These are phyloP conservation scores for Kwoniella shivajii DNA, from an alignment of 1,284 basidiomycete genomes.

Conservation along the genomic window DNA sequence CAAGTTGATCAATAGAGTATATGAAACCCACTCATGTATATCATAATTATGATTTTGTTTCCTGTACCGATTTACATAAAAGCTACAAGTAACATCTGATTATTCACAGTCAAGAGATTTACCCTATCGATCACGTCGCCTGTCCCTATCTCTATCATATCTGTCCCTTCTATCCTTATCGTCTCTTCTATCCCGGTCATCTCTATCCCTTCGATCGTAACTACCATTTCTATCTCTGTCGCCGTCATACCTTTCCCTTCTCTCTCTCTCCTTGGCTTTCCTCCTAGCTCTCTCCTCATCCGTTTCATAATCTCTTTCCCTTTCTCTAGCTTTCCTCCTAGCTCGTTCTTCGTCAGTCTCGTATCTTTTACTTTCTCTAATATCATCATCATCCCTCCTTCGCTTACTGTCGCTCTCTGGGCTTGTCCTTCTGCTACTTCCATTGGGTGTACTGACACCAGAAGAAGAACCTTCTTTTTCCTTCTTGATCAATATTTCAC, in stretches of 20 bases:
- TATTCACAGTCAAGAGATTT: neutral
- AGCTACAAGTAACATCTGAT: neutral
- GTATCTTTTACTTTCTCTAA: constrained; percentile 20
- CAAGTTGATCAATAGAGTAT: constrained; percentile 11
- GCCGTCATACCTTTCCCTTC: constrained; percentile 10
- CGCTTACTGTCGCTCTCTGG: constrained; percentile 3
- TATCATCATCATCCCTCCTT: neutral
- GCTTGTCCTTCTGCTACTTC: constrained; percentile 4
- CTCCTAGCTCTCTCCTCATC: constrained; percentile 39
- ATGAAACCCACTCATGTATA: neutral
- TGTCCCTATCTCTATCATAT: constrained; percentile 20
- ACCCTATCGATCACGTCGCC: constrained; percentile 5
- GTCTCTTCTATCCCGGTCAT: constrained; percentile 11
- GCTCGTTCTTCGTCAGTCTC: constrained; percentile 43
- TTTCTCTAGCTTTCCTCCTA: constrained; percentile 37
- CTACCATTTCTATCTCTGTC: constrained; percentile 19
- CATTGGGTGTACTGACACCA: constrained; percentile 2
- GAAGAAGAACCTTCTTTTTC: constrained; percentile 13
- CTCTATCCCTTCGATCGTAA: constrained; percentile 13
- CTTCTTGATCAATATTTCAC: constrained; percentile 38
- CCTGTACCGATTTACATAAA: neutral
- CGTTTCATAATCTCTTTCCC: constrained; percentile 32
- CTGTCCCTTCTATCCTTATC: constrained; percentile 21
- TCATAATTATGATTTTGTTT: neutral
- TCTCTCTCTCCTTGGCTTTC: constrained; percentile 35